Percentiles rank a stretch among this genome's conserved stretches.
These are phyloP conservation scores for Brassica carinata DNA, from an alignment of 345 rosid genomes.

Conservation along the genomic window DNA sequence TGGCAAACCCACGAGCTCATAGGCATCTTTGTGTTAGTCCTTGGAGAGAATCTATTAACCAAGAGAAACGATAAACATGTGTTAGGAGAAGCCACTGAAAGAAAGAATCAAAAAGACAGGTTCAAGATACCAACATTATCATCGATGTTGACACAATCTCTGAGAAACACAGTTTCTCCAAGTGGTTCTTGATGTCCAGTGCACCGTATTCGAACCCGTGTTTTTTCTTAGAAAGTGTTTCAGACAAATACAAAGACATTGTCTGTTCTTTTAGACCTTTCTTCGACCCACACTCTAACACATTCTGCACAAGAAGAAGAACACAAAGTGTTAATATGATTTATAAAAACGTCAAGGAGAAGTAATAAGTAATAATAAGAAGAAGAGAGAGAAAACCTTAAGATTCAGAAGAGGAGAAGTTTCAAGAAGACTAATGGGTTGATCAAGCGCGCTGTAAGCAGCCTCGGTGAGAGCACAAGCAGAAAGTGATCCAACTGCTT, in stretches of 20 bases:
- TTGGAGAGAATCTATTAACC: conserved; percentile 55
- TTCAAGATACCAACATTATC: conserved; percentile 63
- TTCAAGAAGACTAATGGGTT: conserved; percentile 82
- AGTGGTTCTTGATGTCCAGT: conserved; percentile 68
- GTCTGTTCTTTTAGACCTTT: conserved; percentile 59
- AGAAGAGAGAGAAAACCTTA: conserved; percentile 40
- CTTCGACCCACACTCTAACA: conserved; percentile 82
- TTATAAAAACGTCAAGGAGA: not conserved
- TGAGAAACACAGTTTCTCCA: conserved; percentile 70
- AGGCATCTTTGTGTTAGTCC: conserved; percentile 29
- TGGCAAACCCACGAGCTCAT: conserved; percentile 88
- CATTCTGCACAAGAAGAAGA: conserved; percentile 51
- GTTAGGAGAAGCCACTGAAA: conserved; percentile 6
- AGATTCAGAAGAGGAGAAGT: conserved; percentile 40
- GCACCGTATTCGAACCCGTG: conserved; percentile 93
- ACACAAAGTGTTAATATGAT: not conserved
- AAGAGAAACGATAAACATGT: conserved; percentile 37
- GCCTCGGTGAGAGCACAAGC: conserved; percentile 94
- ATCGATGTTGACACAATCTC: conserved; percentile 68
- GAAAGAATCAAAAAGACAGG: conserved; percentile 5
- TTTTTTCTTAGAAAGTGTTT: conserved; percentile 64
- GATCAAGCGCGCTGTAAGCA: conserved; percentile 94
- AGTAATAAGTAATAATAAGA: not conserved
- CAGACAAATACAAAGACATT: conserved; percentile 70
- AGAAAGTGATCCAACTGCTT: conserved; percentile 76